Percentiles rank a stretch among this genome's conserved stretches.
These are phyloP conservation scores for Mycena pura DNA, from an alignment of 768 basidiomycete species.

Conservation along the genomic window DNA sequence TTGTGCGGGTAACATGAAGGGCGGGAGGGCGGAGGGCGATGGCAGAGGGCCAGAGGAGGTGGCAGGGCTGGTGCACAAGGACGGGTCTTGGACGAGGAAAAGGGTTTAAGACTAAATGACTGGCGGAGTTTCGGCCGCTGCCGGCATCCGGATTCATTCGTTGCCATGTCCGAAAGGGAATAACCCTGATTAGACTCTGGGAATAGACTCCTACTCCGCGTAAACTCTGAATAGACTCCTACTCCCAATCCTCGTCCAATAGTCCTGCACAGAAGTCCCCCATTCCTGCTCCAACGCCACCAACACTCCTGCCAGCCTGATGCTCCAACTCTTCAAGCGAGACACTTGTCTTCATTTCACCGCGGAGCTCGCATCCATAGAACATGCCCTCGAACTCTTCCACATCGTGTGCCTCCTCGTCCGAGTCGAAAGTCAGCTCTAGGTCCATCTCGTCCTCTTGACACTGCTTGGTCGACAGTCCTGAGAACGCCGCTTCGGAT, in stretches of 20 bases:
- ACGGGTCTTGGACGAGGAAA: constrained; percentile 30
- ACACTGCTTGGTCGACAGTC: constrained; percentile 20
- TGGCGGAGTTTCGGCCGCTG: constrained; percentile 9
- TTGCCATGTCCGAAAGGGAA: no score
- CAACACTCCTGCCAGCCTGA: constrained; percentile 15
- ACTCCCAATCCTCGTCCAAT: constrained; percentile 20
- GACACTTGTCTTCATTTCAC: not conserved
- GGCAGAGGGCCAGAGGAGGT: constrained; percentile 27
- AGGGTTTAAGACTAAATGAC: constrained; percentile 26
- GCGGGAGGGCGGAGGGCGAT: constrained; percentile 27
- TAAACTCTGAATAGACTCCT: no score
- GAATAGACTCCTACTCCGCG: no score
- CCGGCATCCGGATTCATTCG: no score
- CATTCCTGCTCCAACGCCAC: constrained; percentile 7
- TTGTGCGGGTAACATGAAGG: constrained; percentile 72
- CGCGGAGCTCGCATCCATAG: not conserved
- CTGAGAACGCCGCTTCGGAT: constrained; percentile 15
- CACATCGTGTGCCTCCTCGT: constrained; percentile 19
- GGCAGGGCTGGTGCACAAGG: no score
- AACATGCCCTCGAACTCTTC: constrained; percentile 12
- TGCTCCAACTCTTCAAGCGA: constrained; percentile 9
- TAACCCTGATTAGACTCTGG: no score
- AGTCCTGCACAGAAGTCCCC: constrained; percentile 3
- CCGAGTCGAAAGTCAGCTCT: constrained; percentile 26
- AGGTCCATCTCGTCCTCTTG: constrained; percentile 16